A percentile compares a stretch with the other conserved stretches of the same genome.
These are phyloP conservation scores for Danielia reshetovae DNA, from an alignment of 805 yeast genomes.

Conservation along the genomic window DNA sequence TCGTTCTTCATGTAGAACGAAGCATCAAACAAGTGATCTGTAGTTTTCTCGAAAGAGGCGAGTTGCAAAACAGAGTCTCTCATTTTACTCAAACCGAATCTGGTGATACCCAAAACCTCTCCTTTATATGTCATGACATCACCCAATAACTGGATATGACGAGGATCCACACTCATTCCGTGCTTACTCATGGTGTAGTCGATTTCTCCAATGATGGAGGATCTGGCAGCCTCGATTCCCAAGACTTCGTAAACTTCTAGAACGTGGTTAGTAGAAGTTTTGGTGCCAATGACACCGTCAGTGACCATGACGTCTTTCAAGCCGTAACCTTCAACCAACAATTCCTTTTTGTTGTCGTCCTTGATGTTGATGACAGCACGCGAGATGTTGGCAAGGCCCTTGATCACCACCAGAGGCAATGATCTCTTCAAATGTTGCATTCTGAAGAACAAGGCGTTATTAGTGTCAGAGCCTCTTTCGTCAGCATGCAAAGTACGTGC, in stretches of 20 bases:
- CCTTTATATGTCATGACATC: slow-evolving; percentile 99
- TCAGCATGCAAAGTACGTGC: slow-evolving; percentile 32
- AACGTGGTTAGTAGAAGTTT: slow-evolving; percentile 87
- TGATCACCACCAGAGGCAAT: slow-evolving; percentile 83
- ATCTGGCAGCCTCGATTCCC: slow-evolving; percentile 97
- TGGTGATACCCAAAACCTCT: slow-evolving; percentile 94
- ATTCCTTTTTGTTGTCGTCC: slow-evolving; percentile 81
- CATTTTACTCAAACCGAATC: slow-evolving; percentile 98
- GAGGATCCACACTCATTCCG: slow-evolving; percentile 99
- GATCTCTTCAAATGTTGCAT: slow-evolving; percentile 86
- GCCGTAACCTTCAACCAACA: slow-evolving; percentile 97
- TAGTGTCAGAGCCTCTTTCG: slow-evolving; percentile 27
- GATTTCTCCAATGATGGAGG: slow-evolving; percentile 89
- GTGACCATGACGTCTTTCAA: slow-evolving; percentile 94
- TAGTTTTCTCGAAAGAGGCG: slow-evolving; percentile 97
- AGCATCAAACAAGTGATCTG: slow-evolving; percentile 97
- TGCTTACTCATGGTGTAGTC: slow-evolving; percentile 98
- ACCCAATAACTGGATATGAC: slow-evolving; percentile 95
- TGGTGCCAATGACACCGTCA: slow-evolving; percentile 89
- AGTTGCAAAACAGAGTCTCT: slow-evolving; percentile 95
- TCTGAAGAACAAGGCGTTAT: slow-evolving; percentile 68
- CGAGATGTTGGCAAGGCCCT: slow-evolving; percentile 86
- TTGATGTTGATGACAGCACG: slow-evolving; percentile 95
- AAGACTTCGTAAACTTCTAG: slow-evolving; percentile 83
- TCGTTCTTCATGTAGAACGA: slow-evolving; percentile 97